Evolutionary conservation across 257 asterid genomes (phyloP).

Genomic region (Galeopsis tetrahit): DNA sequence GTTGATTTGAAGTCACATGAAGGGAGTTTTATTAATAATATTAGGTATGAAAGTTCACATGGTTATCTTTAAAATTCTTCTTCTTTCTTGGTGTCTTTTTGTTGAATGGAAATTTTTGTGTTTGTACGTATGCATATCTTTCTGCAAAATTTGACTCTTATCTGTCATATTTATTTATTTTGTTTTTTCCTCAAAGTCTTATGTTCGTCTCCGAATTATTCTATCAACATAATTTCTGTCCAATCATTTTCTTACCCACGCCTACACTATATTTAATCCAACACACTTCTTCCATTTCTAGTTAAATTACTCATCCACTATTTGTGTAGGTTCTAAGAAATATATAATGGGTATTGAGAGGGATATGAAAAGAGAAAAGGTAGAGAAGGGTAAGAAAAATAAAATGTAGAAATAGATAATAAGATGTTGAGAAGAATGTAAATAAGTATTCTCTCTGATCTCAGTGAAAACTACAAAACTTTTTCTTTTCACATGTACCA

Average conservation of each 20-base stretch:
- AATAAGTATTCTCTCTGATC: too few species aligned
- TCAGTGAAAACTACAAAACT: too few species aligned
- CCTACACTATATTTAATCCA: neutral
- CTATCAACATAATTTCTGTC: conserved; percentile 29
- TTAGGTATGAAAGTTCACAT: conserved; percentile 32
- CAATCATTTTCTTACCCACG: conserved; percentile 31
- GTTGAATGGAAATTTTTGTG: conserved; percentile 30
- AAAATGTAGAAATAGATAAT: too few species aligned
- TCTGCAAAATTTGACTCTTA: conserved; percentile 40
- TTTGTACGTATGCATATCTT: conserved; percentile 40
- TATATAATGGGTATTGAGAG: too few species aligned
- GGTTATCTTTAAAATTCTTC: conserved; percentile 15
- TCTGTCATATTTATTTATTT: conserved; percentile 31
- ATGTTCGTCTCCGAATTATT: conserved; percentile 32
- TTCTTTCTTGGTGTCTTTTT: conserved; percentile 37
- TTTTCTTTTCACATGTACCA: too few species aligned
- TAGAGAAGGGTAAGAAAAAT: too few species aligned
- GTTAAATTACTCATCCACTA: too few species aligned
- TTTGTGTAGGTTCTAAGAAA: too few species aligned
- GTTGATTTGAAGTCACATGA: conserved; percentile 33
- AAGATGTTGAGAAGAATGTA: too few species aligned
- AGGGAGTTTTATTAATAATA: conserved; percentile 8
- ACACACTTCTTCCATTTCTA: too few species aligned
- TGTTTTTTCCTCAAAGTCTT: conserved; percentile 34
- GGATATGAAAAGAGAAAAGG: too few species aligned